Conservation (phyloP, 2,329 filamentous ascomycete species). For the Aspergillus melleus region DNA sequence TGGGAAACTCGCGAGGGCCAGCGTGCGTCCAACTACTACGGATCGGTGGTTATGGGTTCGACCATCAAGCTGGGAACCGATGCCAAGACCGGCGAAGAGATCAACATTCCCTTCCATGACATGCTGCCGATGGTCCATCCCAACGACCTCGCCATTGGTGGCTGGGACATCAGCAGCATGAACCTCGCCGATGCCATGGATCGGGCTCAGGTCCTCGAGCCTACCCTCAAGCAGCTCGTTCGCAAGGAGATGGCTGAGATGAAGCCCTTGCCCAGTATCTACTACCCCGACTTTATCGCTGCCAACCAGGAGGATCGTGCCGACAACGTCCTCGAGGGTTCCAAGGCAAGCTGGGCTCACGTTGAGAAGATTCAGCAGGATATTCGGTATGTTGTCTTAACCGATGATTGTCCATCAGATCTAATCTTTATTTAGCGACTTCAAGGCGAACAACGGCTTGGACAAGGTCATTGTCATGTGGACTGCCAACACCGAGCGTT, state of each 20-base stretch:
- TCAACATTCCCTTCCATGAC: slow-evolving; percentile 95
- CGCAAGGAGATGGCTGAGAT: slow-evolving; percentile 90
- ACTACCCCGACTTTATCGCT: slow-evolving; percentile 99
- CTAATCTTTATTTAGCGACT: slow-evolving; percentile 52
- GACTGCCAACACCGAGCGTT: slow-evolving; percentile 99
- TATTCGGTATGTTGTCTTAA: slow-evolving; percentile 63
- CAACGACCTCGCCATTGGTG: slow-evolving; percentile 90
- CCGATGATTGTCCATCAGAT: neutral
- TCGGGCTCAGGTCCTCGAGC: slow-evolving; percentile 90
- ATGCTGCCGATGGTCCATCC: slow-evolving; percentile 96
- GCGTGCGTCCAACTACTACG: slow-evolving; percentile 92
- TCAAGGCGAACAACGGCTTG: slow-evolving; percentile 80
- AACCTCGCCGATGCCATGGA: slow-evolving; percentile 92
- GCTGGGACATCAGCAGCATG: slow-evolving; percentile 95
- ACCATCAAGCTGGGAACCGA: slow-evolving; percentile 96
- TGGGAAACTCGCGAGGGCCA: slow-evolving; percentile 95
- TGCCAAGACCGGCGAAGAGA: slow-evolving; percentile 76
- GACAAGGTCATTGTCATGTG: slow-evolving; percentile 98
- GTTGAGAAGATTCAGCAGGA: slow-evolving; percentile 92
- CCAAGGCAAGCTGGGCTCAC: slow-evolving; percentile 81
- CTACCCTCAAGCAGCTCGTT: slow-evolving; percentile 84
- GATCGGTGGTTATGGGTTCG: slow-evolving; percentile 94
- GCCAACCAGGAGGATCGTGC: slow-evolving; percentile 97
- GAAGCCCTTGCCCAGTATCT: slow-evolving; percentile 89
- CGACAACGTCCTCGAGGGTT: slow-evolving; percentile 82